Percentiles rank a stretch among this genome's conserved stretches.
phyloP scores from a whole-genome alignment of 2,329 filamentous ascomycete genomes.

The Beauveria brongniartii region DNA sequence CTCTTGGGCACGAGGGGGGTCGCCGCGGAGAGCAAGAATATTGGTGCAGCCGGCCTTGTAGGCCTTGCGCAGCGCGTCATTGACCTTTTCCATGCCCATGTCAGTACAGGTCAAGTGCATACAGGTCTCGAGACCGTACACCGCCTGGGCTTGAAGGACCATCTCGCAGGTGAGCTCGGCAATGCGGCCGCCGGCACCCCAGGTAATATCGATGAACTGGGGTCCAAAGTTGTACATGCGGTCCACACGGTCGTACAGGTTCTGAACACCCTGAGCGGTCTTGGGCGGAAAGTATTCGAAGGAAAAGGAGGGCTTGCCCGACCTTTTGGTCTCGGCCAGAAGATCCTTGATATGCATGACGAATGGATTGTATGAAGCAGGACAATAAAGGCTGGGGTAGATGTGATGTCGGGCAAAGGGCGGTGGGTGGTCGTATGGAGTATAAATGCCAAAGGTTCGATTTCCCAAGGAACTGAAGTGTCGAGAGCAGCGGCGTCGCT shows the following conservation, averaged over 20 bases:
- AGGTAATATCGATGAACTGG: conserved; percentile 96
- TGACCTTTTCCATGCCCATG: conserved; percentile 89
- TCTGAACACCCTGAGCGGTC: conserved; percentile 94
- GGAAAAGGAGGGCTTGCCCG: conserved; percentile 81
- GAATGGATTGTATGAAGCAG: conserved; percentile 17
- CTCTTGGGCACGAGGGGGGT: conserved; percentile 88
- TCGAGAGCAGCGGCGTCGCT: not conserved
- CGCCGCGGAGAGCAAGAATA: conserved; percentile 86
- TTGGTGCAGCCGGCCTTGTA: conserved; percentile 97
- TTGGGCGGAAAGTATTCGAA: conserved; percentile 99
- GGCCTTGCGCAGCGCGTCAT: conserved; percentile 76
- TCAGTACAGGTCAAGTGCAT: conserved; percentile 99
- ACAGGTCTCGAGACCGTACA: conserved; percentile 93
- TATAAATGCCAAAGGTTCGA: not conserved
- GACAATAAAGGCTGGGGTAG: not conserved
- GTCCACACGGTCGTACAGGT: conserved; percentile 98
- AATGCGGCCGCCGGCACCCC: conserved; percentile 88
- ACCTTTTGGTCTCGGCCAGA: conserved; percentile 71
- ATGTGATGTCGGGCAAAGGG: not conserved
- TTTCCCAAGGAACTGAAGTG: not conserved
- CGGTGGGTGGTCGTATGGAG: not conserved
- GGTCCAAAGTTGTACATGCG: conserved; percentile 94
- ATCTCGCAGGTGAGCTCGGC: conserved; percentile 94
- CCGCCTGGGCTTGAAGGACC: conserved; percentile 90
- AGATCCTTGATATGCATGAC: conserved; percentile 95